Conservation (phyloP, 1,139 yeast genomes). For the Nakaseomyces sp. region DNA sequence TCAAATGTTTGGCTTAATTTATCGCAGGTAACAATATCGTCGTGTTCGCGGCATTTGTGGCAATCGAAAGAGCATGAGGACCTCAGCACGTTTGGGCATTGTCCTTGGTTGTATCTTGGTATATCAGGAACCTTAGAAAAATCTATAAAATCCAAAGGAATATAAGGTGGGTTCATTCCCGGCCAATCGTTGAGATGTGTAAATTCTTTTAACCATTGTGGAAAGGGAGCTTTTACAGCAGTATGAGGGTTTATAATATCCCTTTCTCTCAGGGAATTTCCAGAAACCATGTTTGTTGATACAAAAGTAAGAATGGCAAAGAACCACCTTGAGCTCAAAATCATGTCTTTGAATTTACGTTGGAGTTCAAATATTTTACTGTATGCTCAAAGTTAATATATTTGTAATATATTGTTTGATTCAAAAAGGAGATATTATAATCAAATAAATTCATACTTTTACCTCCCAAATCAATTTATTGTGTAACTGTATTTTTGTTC, state of each 20-base stretch:
- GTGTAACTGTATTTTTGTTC: no score
- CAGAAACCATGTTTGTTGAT: no score
- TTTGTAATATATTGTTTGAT: no score
- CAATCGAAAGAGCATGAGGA: slow-evolving; percentile 80
- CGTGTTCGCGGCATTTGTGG: slow-evolving; percentile 63
- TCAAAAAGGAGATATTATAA: no score
- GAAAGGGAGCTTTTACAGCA: slow-evolving; percentile 37
- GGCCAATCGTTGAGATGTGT: slow-evolving; percentile 81
- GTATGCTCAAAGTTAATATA: no score
- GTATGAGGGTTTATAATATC: neutral
- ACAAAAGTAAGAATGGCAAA: no score
- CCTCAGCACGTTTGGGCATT: slow-evolving; percentile 43
- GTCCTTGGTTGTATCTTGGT: slow-evolving; percentile 48
- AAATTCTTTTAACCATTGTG: slow-evolving; percentile 65
- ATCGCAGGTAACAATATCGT: slow-evolving; percentile 71
- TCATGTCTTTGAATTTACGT: no score
- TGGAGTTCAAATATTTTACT: no score
- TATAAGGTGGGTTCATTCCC: slow-evolving; percentile 74
- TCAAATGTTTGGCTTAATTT: slow-evolving; percentile 80
- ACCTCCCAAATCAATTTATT: no score
- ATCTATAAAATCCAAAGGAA: slow-evolving; percentile 66
- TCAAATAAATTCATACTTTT: no score
- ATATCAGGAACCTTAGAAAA: slow-evolving; percentile 42
- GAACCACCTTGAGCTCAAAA: no score
- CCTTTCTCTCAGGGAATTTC: neutral